Evolutionary conservation across 306 rosid genomes (phyloP).

Genomic region (Betula pendula): DNA sequence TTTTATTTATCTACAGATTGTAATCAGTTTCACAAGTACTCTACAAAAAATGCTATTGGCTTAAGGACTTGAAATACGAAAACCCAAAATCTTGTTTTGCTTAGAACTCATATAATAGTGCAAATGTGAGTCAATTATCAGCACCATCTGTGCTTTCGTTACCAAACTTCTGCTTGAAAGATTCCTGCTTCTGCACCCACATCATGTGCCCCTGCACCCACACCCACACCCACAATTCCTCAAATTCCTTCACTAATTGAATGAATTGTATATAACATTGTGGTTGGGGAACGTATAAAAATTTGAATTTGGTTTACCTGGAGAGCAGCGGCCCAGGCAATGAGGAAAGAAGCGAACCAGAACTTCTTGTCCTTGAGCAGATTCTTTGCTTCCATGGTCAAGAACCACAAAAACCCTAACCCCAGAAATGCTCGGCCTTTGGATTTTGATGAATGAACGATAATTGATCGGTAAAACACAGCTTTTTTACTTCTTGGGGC

Average conservation of each 20-base stretch:
- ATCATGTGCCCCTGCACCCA: conserved; percentile 71
- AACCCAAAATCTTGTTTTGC: not conserved
- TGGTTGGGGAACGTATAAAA: not conserved
- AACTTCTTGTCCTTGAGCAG: conserved; percentile 70
- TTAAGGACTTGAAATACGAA: not conserved
- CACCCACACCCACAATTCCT: not conserved
- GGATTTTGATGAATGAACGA: not conserved
- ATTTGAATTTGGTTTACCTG: conserved; percentile 42
- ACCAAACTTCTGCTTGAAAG: conserved; percentile 73
- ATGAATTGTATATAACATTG: not conserved
- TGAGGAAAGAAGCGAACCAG: conserved; percentile 71
- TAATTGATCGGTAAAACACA: not conserved
- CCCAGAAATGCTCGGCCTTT: not conserved
- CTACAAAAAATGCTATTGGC: not conserved
- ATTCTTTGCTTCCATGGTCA: conserved; percentile 54
- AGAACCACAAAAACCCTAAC: conserved; percentile 1
- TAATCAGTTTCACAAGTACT: not conserved
- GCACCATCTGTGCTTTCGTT: conserved; percentile 2
- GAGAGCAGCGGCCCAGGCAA: conserved; percentile 77
- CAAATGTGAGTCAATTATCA: not conserved
- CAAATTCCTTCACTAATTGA: not conserved
- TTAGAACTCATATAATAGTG: not conserved
- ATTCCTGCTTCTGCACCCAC: conserved; percentile 77
- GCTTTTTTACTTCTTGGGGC: too few species aligned
- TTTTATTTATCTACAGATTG: not conserved